A percentile compares a stretch with the other conserved stretches of the same genome.
Evolutionary conservation across 495 filamentous ascomycete genomes (phyloP).

Genomic region (Annulohypoxylon stygium): DNA sequence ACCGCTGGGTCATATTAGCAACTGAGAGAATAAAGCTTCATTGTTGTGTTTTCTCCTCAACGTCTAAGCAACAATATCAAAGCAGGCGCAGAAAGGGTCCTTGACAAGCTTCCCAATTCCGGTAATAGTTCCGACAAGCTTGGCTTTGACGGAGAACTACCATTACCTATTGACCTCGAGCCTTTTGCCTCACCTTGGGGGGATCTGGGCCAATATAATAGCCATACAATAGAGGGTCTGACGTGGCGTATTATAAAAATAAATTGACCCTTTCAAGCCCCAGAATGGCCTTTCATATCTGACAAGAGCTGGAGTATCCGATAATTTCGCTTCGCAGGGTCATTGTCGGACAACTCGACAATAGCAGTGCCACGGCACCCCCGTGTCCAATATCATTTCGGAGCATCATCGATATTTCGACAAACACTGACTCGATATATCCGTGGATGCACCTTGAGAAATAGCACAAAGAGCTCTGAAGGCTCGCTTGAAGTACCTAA

Average conservation of each 20-base stretch:
- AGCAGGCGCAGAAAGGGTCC: constrained; percentile 41
- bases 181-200: constrained; percentile 25
- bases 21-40: constrained; percentile 49
- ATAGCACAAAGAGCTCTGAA: not conserved
- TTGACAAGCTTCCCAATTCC: constrained; percentile 43
- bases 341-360: constrained; percentile 25
- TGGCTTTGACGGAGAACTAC: constrained; percentile 9
- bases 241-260: constrained; percentile 15
- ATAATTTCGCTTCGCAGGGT: constrained; percentile 27
- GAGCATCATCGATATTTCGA: not conserved
- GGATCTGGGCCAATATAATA: not conserved
- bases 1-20: constrained; percentile 41
- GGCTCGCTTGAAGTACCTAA: not conserved
- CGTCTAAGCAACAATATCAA: constrained; percentile 45
- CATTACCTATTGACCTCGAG: constrained; percentile 14
- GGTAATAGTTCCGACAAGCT: constrained; percentile 18
- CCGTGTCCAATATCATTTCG: not conserved
- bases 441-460: not conserved
- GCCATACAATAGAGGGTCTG: constrained; percentile 21
- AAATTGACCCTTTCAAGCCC: constrained; percentile 13
- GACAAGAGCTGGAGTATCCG: constrained; percentile 11
- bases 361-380: too few species aligned
- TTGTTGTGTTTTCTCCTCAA: constrained; percentile 38
- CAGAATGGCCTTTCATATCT: constrained; percentile 12
- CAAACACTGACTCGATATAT: not conserved